phyloP scores from a whole-genome alignment of 2,329 filamentous ascomycete genomes.

The Apiospora kogelbergensis region DNA sequence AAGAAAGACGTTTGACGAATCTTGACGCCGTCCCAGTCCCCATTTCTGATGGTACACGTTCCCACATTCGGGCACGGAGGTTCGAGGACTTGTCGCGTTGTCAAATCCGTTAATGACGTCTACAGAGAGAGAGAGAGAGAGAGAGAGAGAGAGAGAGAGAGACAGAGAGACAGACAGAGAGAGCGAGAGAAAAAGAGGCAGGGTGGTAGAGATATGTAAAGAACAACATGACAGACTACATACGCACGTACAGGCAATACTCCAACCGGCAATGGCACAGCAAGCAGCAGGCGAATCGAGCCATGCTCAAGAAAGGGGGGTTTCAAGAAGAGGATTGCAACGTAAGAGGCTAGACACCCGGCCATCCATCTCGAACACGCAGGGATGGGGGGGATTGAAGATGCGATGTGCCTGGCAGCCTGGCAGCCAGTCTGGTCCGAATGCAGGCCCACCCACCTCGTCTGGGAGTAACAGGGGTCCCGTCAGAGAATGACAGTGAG shows the following conservation, averaged over 20 bases:
- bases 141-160: too few relatives aligned
- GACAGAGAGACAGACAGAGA: too few relatives aligned
- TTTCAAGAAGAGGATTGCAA: slow-evolving; percentile 5
- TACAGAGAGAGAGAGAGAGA: not conserved
- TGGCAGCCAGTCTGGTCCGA: too few relatives aligned
- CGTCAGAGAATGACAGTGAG: not conserved
- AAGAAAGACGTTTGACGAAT: not conserved
- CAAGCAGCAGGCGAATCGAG: not conserved
- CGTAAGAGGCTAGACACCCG: slow-evolving; percentile 5
- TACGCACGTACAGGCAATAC: not conserved
- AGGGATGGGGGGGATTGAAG: not conserved
- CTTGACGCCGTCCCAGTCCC: not conserved
- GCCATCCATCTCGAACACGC: slow-evolving; percentile 2
- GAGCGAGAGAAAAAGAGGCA: too few relatives aligned
- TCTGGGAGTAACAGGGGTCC: not conserved
- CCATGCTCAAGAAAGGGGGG: not conserved
- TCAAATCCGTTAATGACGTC: not conserved
- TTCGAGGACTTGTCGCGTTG: not conserved
- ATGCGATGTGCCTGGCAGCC: too few relatives aligned
- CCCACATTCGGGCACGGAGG: not conserved
- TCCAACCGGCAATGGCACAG: not conserved
- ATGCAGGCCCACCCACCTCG: not conserved
- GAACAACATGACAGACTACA: not conserved
- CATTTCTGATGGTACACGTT: not conserved
- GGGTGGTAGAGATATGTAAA: not conserved